Conservation (phyloP, 1,284 basidiomycete genomes). For the Apiotrichum mycotoxinovorans region DNA sequence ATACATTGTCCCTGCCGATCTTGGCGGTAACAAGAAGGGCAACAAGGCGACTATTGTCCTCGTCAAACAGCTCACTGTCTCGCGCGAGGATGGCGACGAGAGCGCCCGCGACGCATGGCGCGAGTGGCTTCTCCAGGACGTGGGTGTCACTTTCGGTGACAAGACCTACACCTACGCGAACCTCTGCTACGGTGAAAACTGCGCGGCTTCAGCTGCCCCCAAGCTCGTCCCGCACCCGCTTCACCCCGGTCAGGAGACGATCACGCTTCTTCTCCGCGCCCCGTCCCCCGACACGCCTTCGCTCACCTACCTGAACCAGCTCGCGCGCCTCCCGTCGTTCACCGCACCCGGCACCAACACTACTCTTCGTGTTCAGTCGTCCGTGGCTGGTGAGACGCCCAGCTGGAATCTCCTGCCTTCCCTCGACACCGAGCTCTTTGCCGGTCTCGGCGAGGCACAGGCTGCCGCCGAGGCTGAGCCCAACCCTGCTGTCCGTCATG, state of each 20-base stretch:
- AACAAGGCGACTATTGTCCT: constrained; percentile 41
- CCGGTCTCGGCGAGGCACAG: constrained; percentile 28
- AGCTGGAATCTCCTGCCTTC: constrained; percentile 43
- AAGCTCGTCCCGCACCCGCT: constrained; percentile 36
- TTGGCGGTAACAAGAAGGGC: constrained; percentile 40
- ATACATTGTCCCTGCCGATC: constrained; percentile 31
- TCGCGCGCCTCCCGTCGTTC: constrained; percentile 51
- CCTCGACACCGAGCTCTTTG: constrained; percentile 39
- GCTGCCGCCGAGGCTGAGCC: constrained; percentile 50
- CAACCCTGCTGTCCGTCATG: constrained; percentile 65
- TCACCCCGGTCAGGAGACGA: constrained; percentile 35
- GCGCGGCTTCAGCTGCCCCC: constrained; percentile 18
- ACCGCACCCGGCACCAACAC: constrained; percentile 28
- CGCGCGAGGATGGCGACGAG: constrained; percentile 29
- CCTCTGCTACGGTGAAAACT: constrained; percentile 35
- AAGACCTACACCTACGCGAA: constrained; percentile 41
- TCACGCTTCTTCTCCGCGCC: constrained; percentile 40
- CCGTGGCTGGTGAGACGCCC: constrained; percentile 9
- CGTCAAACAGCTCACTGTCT: constrained; percentile 48
- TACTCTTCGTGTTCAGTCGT: constrained; percentile 34
- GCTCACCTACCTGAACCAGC: constrained; percentile 55
- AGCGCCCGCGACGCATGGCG: constrained; percentile 35
- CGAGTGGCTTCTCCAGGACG: constrained; percentile 38
- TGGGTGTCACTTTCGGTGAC: constrained; percentile 35
- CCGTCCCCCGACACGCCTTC: constrained; percentile 56